These are phyloP conservation scores for Diaporthe capsici DNA, from an alignment of 2,329 filamentous ascomycete species.

Conservation along the genomic window DNA sequence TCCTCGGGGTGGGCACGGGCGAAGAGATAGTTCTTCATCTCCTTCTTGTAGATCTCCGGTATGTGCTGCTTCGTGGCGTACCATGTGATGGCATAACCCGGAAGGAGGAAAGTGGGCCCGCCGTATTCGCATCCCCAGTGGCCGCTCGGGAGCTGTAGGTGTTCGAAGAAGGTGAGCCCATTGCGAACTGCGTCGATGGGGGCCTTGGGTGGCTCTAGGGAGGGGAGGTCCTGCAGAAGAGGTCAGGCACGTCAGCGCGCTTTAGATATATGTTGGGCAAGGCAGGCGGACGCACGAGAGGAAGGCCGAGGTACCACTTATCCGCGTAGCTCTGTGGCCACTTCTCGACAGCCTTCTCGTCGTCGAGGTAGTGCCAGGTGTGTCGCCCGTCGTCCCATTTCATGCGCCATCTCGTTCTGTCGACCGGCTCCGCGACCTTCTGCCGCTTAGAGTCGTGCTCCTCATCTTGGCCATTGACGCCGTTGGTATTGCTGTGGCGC, in stretches of 20 bases:
- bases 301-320: constrained; percentile 86
- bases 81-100: constrained; percentile 87
- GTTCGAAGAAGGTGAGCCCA: constrained; percentile 88
- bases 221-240: constrained; percentile 75
- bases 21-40: constrained; percentile 94
- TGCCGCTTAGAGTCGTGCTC: constrained; percentile 57
- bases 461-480: constrained; percentile 41
- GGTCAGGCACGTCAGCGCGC: background rate
- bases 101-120: constrained; percentile 95
- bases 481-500: constrained; percentile 56
- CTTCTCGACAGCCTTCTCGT: constrained; percentile 75
- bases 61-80: constrained; percentile 92
- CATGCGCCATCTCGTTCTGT: constrained; percentile 87
- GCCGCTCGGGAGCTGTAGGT: constrained; percentile 88
- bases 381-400: constrained; percentile 86
- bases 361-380: constrained; percentile 92
- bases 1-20: constrained; percentile 87
- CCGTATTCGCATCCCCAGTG: constrained; percentile 99
- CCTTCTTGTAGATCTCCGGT: constrained; percentile 81
- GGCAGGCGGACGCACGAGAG: constrained; percentile 69
- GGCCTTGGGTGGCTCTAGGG: constrained; percentile 77
- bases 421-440: constrained; percentile 73
- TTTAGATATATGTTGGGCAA: background rate
- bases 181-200: constrained; percentile 86
- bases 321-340: constrained; percentile 95